Conservation (phyloP, 306 rosid genomes). For the Cucumis hystrix region DNA sequence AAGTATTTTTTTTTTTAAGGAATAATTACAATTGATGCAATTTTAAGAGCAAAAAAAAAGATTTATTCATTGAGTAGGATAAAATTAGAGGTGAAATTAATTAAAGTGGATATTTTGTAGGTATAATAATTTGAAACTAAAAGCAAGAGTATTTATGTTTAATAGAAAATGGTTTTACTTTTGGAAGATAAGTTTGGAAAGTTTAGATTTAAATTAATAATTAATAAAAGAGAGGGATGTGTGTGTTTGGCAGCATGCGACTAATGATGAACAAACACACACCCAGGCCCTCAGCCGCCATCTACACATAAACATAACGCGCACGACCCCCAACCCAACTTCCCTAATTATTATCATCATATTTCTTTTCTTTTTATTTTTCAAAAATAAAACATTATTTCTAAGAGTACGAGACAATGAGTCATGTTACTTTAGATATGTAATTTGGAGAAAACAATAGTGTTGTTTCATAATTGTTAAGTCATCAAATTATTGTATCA, state of each 20-base stretch:
- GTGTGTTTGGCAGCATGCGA: constrained; percentile 25
- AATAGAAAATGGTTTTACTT: background rate
- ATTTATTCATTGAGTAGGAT: too few species aligned
- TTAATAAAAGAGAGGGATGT: background rate
- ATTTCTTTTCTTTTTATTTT: too few species aligned
- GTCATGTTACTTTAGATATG: too few species aligned
- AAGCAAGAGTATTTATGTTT: background rate
- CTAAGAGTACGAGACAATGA: too few species aligned
- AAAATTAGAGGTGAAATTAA: background rate
- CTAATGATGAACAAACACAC: constrained; percentile 26
- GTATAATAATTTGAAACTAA: background rate
- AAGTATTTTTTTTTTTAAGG: too few species aligned
- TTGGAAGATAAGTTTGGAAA: background rate
- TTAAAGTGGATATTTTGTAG: background rate
- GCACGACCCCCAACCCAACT: background rate
- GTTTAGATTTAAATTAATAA: background rate
- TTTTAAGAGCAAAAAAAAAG: too few species aligned
- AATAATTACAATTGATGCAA: too few species aligned
- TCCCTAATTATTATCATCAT: too few species aligned
- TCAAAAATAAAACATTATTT: too few species aligned
- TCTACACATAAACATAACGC: background rate
- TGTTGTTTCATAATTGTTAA: too few species aligned
- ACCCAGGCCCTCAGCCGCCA: constrained; percentile 1
- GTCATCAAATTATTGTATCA: too few species aligned
- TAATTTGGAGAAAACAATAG: too few species aligned